phyloP scores from a whole-genome alignment of 1,284 basidiomycete genomes.

The Pholiota adiposa region DNA sequence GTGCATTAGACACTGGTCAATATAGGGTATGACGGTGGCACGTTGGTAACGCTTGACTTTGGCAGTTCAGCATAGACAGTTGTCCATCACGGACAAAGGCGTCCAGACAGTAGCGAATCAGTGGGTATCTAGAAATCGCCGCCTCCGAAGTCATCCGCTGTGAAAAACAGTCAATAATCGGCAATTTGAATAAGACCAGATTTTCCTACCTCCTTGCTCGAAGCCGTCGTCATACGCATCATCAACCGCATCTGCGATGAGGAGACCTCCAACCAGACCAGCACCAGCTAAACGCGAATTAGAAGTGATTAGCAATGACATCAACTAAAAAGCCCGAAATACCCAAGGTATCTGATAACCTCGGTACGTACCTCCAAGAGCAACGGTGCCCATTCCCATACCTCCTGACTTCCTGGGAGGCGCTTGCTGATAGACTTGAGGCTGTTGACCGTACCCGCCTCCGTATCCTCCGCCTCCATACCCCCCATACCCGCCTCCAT shows the following conservation, averaged over 20 bases:
- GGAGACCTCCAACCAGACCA: constrained; percentile 60
- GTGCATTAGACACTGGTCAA: no score
- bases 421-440: constrained; percentile 33
- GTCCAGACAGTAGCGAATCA: no score
- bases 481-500: constrained; percentile 5
- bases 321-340: background rate
- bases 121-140: background rate
- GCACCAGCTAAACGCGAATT: constrained; percentile 47
- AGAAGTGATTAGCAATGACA: constrained; percentile 6
- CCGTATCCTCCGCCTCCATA: constrained; percentile 22
- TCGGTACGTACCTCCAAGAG: constrained; percentile 40
- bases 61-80: no score
- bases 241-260: constrained; percentile 56
- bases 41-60: no score
- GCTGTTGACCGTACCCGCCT: constrained; percentile 25
- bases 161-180: background rate
- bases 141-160: background rate
- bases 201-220: background rate
- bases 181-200: background rate
- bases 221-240: constrained; percentile 30
- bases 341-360: background rate
- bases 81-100: no score
- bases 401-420: constrained; percentile 46
- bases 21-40: no score
- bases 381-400: constrained; percentile 46